Percentiles rank a stretch among this genome's conserved stretches.
Evolutionary conservation across 192 early-diverging fungal genomes (phyloP).

Genomic region (Coemansia sp.): DNA sequence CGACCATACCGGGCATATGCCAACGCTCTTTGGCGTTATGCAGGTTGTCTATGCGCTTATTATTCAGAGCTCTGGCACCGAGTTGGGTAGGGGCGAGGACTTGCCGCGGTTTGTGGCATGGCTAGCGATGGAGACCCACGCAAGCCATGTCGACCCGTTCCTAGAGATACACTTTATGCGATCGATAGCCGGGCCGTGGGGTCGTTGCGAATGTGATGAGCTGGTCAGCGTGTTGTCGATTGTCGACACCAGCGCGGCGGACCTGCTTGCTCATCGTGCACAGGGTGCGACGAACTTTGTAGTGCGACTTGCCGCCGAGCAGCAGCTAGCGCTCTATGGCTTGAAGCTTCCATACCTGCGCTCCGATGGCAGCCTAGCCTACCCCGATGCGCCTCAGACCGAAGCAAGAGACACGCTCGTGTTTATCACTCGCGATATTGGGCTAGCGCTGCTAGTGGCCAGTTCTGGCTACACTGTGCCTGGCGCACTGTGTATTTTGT

Average conservation of each 20-base stretch:
- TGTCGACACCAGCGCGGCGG: slow-evolving; percentile 18
- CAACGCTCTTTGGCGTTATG: slow-evolving; percentile 36
- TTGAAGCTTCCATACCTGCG: slow-evolving; percentile 28
- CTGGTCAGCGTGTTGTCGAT: slow-evolving; percentile 17
- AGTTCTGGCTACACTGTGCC: slow-evolving; percentile 23
- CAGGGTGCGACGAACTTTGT: slow-evolving; percentile 25
- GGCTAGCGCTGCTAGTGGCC: slow-evolving; percentile 27
- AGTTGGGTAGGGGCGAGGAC: slow-evolving; percentile 27
- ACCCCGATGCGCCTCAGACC: slow-evolving; percentile 27
- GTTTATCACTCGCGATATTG: slow-evolving; percentile 47
- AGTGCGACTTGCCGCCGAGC: slow-evolving; percentile 38
- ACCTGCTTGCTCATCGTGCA: slow-evolving; percentile 23
- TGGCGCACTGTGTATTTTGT: slow-evolving; percentile 30
- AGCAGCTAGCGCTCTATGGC: slow-evolving; percentile 34
- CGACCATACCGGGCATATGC: slow-evolving; percentile 32
- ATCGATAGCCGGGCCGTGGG: slow-evolving; percentile 35
- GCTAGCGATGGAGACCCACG: slow-evolving; percentile 26
- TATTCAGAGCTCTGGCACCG: neutral
- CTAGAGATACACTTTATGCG: slow-evolving; percentile 40
- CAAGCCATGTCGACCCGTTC: slow-evolving; percentile 24
- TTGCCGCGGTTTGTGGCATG: slow-evolving; percentile 49
- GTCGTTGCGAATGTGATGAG: neutral
- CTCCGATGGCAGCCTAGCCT: slow-evolving; percentile 20
- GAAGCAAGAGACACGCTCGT: slow-evolving; percentile 24
- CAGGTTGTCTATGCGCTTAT: slow-evolving; percentile 20